Evolutionary conservation across 495 filamentous ascomycete species (phyloP), one percentile per base, ranked within the genome.

Genomic region (Achaetomiella virescens): DNA sequence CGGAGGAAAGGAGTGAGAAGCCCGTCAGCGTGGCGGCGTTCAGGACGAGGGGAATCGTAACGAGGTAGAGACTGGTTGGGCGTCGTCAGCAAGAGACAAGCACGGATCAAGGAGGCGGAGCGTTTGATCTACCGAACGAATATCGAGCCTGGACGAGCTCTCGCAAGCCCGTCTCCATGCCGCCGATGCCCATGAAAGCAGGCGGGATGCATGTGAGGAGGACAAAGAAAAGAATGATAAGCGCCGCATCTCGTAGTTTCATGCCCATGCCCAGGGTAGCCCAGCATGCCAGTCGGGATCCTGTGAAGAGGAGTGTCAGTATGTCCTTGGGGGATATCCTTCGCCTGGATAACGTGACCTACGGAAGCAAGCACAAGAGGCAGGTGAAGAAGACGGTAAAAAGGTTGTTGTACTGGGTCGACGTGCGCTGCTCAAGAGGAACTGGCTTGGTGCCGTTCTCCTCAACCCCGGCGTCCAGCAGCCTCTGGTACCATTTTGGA

Each of bases 221-320:
- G 42, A 72, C 72, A 50, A 82, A 81, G 67, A 83, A 83, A 15
- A 84, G 50, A 50, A 83, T 84, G 51, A 80, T 73, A 24, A 84
- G 63, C 8, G 75, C 75, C 1, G 77, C 67, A 57, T 84, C 79
- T 37, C 79, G 65, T n/a, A 83, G 67, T 35, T 69, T 70, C 67
- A 84, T 62, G 21, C 73, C 74, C 54, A 76, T 81, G 15, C 70
- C 59, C 0, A 78, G 71, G 3, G 75, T 79, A 9, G 76, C 79
- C n/a, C 24, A 80, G 64, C 64, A 80, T 72, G 20, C 78, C 78
- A 17, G 77, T 79, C n/a, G 76, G 76, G 33, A 81, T 68, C 0
- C 76, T 80, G 37, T 48, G 11, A 24, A 21, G 5, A 17, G 24
- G 38, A 36, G 25, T n/a, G 33, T 58, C 20, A 52, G 33, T 31